Percentiles rank a stretch among this genome's conserved stretches.
These are phyloP conservation scores for Batkoa obscura DNA, from an alignment of 371 early-diverging fungal genomes.

Conservation along the genomic window DNA sequence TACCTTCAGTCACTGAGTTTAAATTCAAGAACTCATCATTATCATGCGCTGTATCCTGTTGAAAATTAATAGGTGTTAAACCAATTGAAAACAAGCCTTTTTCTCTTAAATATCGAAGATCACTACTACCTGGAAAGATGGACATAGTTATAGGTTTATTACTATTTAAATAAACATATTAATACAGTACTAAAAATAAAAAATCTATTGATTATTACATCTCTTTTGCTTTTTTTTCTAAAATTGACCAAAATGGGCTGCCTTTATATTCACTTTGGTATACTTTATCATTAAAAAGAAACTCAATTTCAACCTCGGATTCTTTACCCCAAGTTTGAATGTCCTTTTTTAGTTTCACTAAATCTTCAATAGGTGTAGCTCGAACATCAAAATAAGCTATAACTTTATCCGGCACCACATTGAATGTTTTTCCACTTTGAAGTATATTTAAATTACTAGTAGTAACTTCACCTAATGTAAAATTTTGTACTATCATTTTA, in stretches of 20 bases:
- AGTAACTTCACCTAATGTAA: slow-evolving; percentile 53
- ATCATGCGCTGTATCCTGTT: slow-evolving; percentile 46
- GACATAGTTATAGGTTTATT: slow-evolving; percentile 33
- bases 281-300: slow-evolving; percentile 11
- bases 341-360: slow-evolving; percentile 23
- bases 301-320: slow-evolving; percentile 21
- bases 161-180: not conserved
- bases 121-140: slow-evolving; percentile 63
- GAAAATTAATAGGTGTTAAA: slow-evolving; percentile 42
- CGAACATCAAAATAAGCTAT: slow-evolving; percentile 47
- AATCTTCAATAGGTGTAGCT: slow-evolving; percentile 37
- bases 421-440: slow-evolving; percentile 29
- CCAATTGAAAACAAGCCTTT: slow-evolving; percentile 42
- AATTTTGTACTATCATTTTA: slow-evolving; percentile 17
- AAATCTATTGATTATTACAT: not conserved
- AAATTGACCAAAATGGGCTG: not conserved
- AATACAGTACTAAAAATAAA: not conserved
- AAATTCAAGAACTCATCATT: slow-evolving; percentile 56
- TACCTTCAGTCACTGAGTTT: slow-evolving; percentile 33
- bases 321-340: slow-evolving; percentile 13
- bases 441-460: slow-evolving; percentile 25
- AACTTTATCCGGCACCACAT: slow-evolving; percentile 44
- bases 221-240: not conserved
- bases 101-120: slow-evolving; percentile 44
- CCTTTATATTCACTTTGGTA: not conserved